Evolutionary conservation across 2,329 filamentous ascomycete species (phyloP).

Genomic region (Talaromyces funiculosus): DNA sequence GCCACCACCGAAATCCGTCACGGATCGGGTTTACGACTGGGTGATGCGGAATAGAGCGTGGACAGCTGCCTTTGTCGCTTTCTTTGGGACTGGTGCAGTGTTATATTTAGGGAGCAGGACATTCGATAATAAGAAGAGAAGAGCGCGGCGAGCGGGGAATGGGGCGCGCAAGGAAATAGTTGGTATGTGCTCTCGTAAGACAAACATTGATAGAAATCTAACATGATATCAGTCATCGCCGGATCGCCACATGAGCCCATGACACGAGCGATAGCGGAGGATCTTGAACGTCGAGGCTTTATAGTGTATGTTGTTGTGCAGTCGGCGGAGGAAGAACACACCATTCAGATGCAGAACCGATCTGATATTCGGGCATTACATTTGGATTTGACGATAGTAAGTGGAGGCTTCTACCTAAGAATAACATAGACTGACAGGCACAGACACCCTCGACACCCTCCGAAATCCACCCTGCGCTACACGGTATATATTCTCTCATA

Average conservation of each 20-base stretch:
- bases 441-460: slow-evolving; percentile 51
- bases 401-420: background rate
- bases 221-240: slow-evolving; percentile 60
- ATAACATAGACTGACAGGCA: slow-evolving; percentile 13
- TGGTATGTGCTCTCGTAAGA: slow-evolving; percentile 34
- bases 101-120: slow-evolving; percentile 59
- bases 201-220: background rate
- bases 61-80: slow-evolving; percentile 64
- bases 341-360: slow-evolving; percentile 60
- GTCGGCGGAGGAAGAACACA: slow-evolving; percentile 13
- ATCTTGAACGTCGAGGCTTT: slow-evolving; percentile 86
- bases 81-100: slow-evolving; percentile 59
- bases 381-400: slow-evolving; percentile 64
- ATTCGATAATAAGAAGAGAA: slow-evolving; percentile 56
- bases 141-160: slow-evolving; percentile 72
- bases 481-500: slow-evolving; percentile 67
- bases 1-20: slow-evolving; percentile 38
- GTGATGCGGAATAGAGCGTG: slow-evolving; percentile 65
- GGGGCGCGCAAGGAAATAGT: slow-evolving; percentile 82
- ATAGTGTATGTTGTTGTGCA: slow-evolving; percentile 77
- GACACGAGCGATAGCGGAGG: slow-evolving; percentile 73
- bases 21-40: slow-evolving; percentile 64
- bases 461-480: slow-evolving; percentile 57
- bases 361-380: slow-evolving; percentile 75
- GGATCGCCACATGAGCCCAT: slow-evolving; percentile 82